These are phyloP conservation scores for Pseudonitzschia multiseries DNA, from an alignment of 108 stramenopile species.

Conservation along the genomic window DNA sequence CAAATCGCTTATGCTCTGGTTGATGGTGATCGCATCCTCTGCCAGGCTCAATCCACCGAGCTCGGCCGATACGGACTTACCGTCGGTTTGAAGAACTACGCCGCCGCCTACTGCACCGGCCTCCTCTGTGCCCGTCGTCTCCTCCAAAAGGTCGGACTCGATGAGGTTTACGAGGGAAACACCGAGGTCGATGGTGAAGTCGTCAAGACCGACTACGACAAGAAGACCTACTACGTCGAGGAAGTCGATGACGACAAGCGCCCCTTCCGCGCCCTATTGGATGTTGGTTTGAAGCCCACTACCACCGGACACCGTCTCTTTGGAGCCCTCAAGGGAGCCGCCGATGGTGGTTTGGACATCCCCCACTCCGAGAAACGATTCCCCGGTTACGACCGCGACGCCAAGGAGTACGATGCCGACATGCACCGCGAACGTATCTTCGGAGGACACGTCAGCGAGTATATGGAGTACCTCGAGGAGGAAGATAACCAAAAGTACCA, in stretches of 20 bases:
- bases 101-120: constrained; percentile 99
- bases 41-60: constrained; percentile 88
- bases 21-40: constrained; percentile 94
- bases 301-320: constrained; percentile 96
- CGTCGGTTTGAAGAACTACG: constrained; percentile 99
- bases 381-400: constrained; percentile 98
- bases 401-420: constrained; percentile 97
- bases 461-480: constrained; percentile 98
- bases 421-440: constrained; percentile 97
- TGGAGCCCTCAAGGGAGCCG: constrained; percentile 98
- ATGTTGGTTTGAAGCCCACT: constrained; percentile 95
- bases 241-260: constrained; percentile 98
- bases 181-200: constrained; percentile 88
- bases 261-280: constrained; percentile 95
- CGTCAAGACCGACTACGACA: constrained; percentile 81
- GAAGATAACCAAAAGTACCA: constrained; percentile 96
- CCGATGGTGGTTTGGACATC: constrained; percentile 97
- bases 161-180: constrained; percentile 92
- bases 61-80: constrained; percentile 92
- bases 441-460: constrained; percentile 95
- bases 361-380: constrained; percentile 98
- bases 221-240: constrained; percentile 95
- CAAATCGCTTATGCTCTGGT: constrained; percentile 96
- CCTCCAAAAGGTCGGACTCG: constrained; percentile 95
- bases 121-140: constrained; percentile 94